Evolutionary conservation across 768 basidiomycete species (phyloP), one percentile per base, ranked within the genome.

Genomic region (Dacryopinax spathularia): DNA sequence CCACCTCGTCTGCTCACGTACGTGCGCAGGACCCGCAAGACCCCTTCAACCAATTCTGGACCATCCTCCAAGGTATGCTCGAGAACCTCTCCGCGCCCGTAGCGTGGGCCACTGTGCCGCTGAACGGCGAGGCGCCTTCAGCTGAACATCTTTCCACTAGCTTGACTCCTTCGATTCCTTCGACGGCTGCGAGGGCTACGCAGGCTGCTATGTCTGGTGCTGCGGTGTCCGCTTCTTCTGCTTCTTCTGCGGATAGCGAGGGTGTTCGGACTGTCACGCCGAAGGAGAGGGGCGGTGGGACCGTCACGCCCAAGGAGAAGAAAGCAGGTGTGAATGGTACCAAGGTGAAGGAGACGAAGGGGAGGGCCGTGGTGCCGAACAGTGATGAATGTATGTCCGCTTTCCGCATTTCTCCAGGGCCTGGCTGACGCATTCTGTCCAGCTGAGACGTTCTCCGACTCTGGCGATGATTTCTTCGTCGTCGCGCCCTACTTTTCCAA

Each of bases 41-140:
- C 69, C 85, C 88, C 3, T 92, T 92, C 76, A 89, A 90, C 70
- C 82, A 89, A 68, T 92, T 91, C 70, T 92, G 90, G 90, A 84
- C 81, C 68, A 87, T 88, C 60, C 86, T 91, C 78, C 88, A 91
- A 73, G 88, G 85, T 37, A 86, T 90, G 83, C 73, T 91, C 48
- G 88, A 91, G 68, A 87, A 89, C 68, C 78, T 92, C n/a, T 86
- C 88, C 2, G 88, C 89, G 68, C 81, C 82, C 2, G 84, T 88
- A 9, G 90, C 90, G 16, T 92, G 92, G 70, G 83, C 89, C 3
- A 89, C 87, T 6, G 84, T 85, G 15, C 89, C 91, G 16, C 79
- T 91, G 62, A 63, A 34, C n/a, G 37, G 41, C 2, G 34, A 43
- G 18, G 56, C 29, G 33, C 13, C 33, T 37, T 39, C 33, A 15